Base-by-base conservation (phyloP, 2,329 filamentous ascomycete species). In the Phaeosphaeriaceae sp. region DNA sequence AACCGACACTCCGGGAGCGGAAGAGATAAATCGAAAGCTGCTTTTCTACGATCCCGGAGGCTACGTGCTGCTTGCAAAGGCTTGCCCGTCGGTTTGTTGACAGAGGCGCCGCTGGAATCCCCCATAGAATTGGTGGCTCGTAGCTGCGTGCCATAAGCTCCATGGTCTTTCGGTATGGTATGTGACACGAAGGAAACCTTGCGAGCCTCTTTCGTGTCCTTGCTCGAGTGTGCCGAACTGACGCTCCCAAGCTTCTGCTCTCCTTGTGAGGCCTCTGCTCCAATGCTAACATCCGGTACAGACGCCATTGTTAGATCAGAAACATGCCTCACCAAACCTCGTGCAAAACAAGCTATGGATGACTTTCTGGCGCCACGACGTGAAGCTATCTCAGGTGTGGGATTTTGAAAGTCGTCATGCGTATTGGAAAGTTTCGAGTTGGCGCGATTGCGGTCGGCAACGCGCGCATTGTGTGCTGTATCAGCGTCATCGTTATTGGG, bases 31-130 rank as follows among this genome's bases (percentile, higher is more conserved):
- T 71, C 71, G 30, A 76, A 58, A 7, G 67, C 66, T 17, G 75
- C 52, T 19, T 72, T 70, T 48, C 74, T 66, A 35, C 74, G 70
- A 22, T 70, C 69, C 56, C 71, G 69, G 13, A 75, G 54, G 15
- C 64, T 64, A 24, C 59, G 48, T 15, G 30, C 51, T 2, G 21
- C 49, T 17, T 49, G 19, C 11, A 51, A 23, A 21, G 59, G 57
- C 23, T 11, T 24, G 28, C 3, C 11, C 10, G n/a, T 9, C 19
- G 24, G 26, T 32, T 15, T 32, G 3, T 1, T 32, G 26, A 21
- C 9, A 10, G 48, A 22, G 6, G 17, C 26, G 7, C 23, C 3
- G n/a, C 23, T 49, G 15, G 46, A 15, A n/a, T 49, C 15, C 15
- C 24, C 44, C 11, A 11, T 11, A 21, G 24, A 47, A 24, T 11